Evolutionary conservation across 371 early-diverging fungal species (phyloP).

Genomic region (Mortierella sp.): DNA sequence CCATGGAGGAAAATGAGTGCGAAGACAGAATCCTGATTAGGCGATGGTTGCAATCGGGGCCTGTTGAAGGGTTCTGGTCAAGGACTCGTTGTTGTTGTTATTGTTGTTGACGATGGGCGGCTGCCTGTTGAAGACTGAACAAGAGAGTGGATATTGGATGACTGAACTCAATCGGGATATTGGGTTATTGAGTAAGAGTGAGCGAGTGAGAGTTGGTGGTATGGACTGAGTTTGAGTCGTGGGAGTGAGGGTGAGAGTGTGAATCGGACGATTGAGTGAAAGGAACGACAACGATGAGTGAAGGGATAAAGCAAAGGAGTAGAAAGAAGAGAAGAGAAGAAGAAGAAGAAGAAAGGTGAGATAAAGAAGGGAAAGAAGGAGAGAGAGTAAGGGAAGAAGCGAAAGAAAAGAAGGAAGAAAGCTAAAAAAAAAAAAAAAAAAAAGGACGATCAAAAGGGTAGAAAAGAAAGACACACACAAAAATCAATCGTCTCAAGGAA

Average conservation of each 20-base stretch:
- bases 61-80: background rate
- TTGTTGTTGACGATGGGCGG: background rate
- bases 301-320: background rate
- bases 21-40: constrained; percentile 42
- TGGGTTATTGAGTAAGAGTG: no score
- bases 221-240: no score
- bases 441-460: constrained; percentile 4
- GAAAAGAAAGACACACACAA: no score
- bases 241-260: background rate
- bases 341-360: constrained; percentile 4
- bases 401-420: background rate
- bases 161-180: no score
- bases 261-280: background rate
- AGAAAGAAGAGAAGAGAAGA: constrained; percentile 1
- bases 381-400: background rate
- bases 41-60: constrained; percentile 4
- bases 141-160: no score
- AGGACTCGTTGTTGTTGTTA: background rate
- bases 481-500: no score
- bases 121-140: no score
- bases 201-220: no score
- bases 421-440: background rate
- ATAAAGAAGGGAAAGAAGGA: constrained; percentile 3
- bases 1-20: constrained; percentile 46
- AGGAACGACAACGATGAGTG: background rate